These are phyloP conservation scores for Wickerhamomyces alni DNA, from an alignment of 805 yeast species.

Conservation along the genomic window DNA sequence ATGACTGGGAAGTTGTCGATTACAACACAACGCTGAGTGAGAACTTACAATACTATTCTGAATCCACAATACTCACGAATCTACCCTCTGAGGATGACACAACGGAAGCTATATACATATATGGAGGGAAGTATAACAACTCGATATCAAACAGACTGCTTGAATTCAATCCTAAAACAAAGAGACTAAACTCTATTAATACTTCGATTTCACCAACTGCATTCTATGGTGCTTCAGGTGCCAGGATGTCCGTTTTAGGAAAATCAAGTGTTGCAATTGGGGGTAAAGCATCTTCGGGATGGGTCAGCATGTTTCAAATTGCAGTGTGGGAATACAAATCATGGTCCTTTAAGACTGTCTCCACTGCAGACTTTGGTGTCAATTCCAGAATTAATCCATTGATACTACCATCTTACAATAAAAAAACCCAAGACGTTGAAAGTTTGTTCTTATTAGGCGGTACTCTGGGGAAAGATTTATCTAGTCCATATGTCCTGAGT, in stretches of 20 bases:
- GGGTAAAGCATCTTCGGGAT: slow-evolving; percentile 55
- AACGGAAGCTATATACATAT: slow-evolving; percentile 38
- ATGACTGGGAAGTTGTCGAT: slow-evolving; percentile 10
- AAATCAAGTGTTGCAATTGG: slow-evolving; percentile 54
- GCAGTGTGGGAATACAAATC: slow-evolving; percentile 66
- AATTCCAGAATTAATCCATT: slow-evolving; percentile 50
- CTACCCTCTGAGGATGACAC: slow-evolving; percentile 24
- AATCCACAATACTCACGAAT: slow-evolving; percentile 38
- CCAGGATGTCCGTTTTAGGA: slow-evolving; percentile 33
- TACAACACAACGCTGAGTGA: slow-evolving; percentile 12
- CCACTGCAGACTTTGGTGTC: slow-evolving; percentile 28
- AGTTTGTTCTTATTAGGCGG: slow-evolving; percentile 60
- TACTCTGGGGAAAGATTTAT: slow-evolving; percentile 40
- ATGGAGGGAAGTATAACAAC: slow-evolving; percentile 39
- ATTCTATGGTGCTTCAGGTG: slow-evolving; percentile 45
- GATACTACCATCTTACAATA: slow-evolving; percentile 46
- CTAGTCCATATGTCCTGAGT: slow-evolving; percentile 15
- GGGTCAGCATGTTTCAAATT: slow-evolving; percentile 68
- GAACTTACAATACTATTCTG: slow-evolving; percentile 9
- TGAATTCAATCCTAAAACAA: slow-evolving; percentile 32
- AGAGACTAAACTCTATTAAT: slow-evolving; percentile 32
- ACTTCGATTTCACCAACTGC: slow-evolving; percentile 50
- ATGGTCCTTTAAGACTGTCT: slow-evolving; percentile 54
- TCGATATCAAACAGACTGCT: slow-evolving; percentile 36
- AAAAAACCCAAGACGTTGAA: slow-evolving; percentile 17